Evolutionary conservation across 2,329 filamentous ascomycete genomes (phyloP), one percentile per base, ranked within the genome.

Genomic region (Penicillium paneum): DNA sequence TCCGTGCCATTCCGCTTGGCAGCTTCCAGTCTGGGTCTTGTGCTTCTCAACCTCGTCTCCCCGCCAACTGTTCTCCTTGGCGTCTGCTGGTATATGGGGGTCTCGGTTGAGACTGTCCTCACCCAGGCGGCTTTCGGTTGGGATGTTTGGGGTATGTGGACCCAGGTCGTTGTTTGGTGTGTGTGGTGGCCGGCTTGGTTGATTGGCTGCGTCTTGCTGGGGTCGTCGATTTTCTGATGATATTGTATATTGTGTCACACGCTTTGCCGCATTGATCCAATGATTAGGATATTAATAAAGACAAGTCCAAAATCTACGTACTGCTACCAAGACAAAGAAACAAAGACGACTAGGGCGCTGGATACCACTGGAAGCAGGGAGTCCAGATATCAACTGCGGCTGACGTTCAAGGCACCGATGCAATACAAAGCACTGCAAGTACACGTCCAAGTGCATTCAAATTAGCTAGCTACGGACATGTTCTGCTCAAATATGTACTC

Each of bases 141-240:
- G 91, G 83, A 90, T 67, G 85, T 96, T 12, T 91, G 88, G 84
- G 90, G 91, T 1, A 84, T 94, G 81, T 95, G 91, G 78, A 95
- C 91, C 1, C 87, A 90, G 56, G 85, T 96, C 17, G 84, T 95
- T 11, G 82, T 96, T n/a, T 96, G 91, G 90, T 89, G 91, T 69
- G 86, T 96, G 40, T 97, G 92, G 92, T 94, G 91, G 88, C 92
- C 92, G 0, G 91, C 90, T 8, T 97, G 92, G 92, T 72, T 94
- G 35, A 82, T 86, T 7, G 89, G 78, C 5, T 69, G 67, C 55
- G 64, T 72, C 0, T 53, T 72, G 29, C 48, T 74, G 43, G 70
- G 67, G 21, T 70, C 67, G 29, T 73, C 71, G 4, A 50, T 76
- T 40, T 69, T 73, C 43, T 67, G 50, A 58, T 46, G 32, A 40